Conservation (phyloP, 108 stramenopile species). For the Nitzschia palea region DNA sequence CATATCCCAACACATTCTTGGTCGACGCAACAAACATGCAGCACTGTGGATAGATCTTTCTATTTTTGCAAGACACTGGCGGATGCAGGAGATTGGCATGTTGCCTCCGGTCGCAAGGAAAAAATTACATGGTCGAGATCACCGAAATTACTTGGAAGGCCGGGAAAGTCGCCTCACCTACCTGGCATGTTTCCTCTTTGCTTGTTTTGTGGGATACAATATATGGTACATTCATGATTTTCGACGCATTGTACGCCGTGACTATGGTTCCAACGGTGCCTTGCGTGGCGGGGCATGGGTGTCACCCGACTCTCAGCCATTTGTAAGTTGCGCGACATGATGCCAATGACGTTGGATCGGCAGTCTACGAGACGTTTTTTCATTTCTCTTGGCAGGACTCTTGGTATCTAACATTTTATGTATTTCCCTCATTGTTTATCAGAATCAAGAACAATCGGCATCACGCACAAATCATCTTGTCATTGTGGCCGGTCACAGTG, state of each 20-base stretch:
- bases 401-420: too few relatives aligned
- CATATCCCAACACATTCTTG: too few relatives aligned
- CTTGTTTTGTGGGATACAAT: background rate
- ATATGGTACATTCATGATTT: background rate
- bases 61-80: too few relatives aligned
- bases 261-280: too few relatives aligned
- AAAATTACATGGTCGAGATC: background rate
- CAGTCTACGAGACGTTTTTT: too few relatives aligned
- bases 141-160: background rate
- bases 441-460: background rate
- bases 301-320: slow-evolving; percentile 20
- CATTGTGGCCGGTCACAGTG: slow-evolving; percentile 85
- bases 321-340: slow-evolving; percentile 14
- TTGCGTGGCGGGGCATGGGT: slow-evolving; percentile 26
- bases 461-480: slow-evolving; percentile 58
- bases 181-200: background rate
- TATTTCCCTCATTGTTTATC: too few relatives aligned
- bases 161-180: background rate
- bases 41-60: too few relatives aligned
- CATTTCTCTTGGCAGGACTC: too few relatives aligned
- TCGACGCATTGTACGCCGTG: too few relatives aligned
- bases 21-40: too few relatives aligned
- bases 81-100: background rate
- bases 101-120: slow-evolving; percentile 2
- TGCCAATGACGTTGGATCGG: too few relatives aligned